A percentile compares a stretch with the other conserved stretches of the same genome.
These are phyloP conservation scores for Diplodia mutila DNA, from an alignment of 2,329 filamentous ascomycete species.

Conservation along the genomic window DNA sequence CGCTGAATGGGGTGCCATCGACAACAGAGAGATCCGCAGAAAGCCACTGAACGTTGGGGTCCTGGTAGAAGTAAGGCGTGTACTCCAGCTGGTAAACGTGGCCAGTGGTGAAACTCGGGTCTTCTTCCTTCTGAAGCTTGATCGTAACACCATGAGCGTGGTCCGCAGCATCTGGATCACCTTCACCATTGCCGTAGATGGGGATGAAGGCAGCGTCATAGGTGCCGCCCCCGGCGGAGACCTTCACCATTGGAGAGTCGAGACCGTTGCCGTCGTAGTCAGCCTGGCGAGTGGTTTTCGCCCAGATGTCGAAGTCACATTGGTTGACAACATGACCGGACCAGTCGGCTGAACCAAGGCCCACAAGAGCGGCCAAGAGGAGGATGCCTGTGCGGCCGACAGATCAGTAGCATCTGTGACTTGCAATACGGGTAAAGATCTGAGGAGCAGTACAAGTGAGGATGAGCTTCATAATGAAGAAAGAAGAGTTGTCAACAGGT, in stretches of 20 bases:
- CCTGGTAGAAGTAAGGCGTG: background rate
- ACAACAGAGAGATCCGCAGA: background rate
- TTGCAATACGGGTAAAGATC: background rate
- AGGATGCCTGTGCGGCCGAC: background rate
- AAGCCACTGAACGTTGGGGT: background rate
- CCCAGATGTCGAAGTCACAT: background rate
- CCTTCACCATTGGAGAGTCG: background rate
- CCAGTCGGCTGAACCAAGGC: background rate
- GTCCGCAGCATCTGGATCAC: background rate
- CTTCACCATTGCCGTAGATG: background rate
- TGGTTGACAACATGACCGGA: background rate
- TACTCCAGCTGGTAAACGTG: constrained; percentile 12
- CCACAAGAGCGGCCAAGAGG: background rate
- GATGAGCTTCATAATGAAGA: background rate
- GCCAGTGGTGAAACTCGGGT: background rate
- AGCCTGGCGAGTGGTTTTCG: background rate
- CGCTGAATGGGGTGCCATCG: background rate
- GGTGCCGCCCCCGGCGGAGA: background rate
- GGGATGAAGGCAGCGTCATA: background rate
- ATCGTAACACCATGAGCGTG: background rate
- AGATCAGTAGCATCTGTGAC: background rate
- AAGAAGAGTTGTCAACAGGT: background rate
- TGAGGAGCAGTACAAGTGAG: background rate
- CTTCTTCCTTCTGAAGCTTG: background rate
- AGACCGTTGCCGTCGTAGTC: background rate